A percentile compares a stretch with the other conserved stretches of the same genome.
Conservation (phyloP, 139 green algal species). For the Chlorella sp. region DNA sequence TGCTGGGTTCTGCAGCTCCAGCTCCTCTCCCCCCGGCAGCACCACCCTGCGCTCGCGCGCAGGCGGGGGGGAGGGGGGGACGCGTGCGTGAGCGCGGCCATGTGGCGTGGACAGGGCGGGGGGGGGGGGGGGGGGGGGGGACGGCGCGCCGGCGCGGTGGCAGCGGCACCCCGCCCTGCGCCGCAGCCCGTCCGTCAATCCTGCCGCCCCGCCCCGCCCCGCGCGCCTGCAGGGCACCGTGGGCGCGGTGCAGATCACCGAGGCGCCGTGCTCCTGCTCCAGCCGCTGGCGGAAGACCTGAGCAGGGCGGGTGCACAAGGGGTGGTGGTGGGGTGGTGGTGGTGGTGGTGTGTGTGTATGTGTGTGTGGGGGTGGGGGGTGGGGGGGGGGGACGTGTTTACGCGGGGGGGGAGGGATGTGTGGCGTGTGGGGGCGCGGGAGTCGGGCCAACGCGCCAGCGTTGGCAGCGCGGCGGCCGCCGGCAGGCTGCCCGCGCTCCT, state of each 20-base stretch:
- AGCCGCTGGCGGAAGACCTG: conserved; percentile 87
- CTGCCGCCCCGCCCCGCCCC: no score
- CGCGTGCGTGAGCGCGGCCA: no score
- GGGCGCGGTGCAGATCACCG: conserved; percentile 81
- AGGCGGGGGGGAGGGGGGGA: neutral
- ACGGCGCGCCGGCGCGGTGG: no score
- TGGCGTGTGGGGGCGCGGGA: no score
- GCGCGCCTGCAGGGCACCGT: conserved; percentile 87
- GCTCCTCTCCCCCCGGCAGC: conserved; percentile 10
- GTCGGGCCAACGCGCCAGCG: no score
- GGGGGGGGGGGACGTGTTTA: neutral
- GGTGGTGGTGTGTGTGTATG: neutral
- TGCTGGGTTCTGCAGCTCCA: conserved; percentile 66
- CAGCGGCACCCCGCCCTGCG: no score
- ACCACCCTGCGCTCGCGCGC: neutral
- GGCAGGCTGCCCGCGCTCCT: no score
- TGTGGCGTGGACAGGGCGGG: no score
- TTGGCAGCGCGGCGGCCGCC: no score
- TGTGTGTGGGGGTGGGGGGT: neutral
- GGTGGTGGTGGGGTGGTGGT: neutral
- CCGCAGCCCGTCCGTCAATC: no score
- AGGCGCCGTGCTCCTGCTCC: conserved; percentile 80
- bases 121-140: no score
- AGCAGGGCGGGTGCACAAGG: neutral
- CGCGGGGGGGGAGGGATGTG: neutral